Percentiles rank a stretch among this genome's conserved stretches.
Conservation (phyloP, 2,329 filamentous ascomycete species). For the Penicillium sp. region DNA sequence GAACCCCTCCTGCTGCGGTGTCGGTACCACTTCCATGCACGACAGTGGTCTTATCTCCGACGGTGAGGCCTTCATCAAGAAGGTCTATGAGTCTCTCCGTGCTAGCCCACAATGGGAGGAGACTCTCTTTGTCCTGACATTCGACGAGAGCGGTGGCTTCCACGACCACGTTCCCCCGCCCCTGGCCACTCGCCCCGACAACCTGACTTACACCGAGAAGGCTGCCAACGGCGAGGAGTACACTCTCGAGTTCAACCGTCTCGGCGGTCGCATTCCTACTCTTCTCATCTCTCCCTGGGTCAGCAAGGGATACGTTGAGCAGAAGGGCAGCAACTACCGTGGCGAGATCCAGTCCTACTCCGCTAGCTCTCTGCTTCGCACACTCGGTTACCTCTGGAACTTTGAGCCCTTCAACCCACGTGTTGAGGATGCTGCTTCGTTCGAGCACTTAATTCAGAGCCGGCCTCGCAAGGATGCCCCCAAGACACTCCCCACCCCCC, state of each 20-base stretch:
- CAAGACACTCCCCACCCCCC: background rate
- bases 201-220: slow-evolving; percentile 31
- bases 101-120: slow-evolving; percentile 32
- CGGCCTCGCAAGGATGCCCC: background rate
- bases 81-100: slow-evolving; percentile 37
- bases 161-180: slow-evolving; percentile 36
- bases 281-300: slow-evolving; percentile 31
- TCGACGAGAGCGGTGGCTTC: slow-evolving; percentile 39
- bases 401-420: slow-evolving; percentile 29
- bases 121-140: slow-evolving; percentile 36
- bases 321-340: slow-evolving; percentile 20
- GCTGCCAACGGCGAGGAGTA: slow-evolving; percentile 26
- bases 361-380: slow-evolving; percentile 25
- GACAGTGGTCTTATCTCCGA: slow-evolving; percentile 33
- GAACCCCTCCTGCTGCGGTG: slow-evolving; percentile 41
- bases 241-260: slow-evolving; percentile 28
- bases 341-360: slow-evolving; percentile 25
- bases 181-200: slow-evolving; percentile 30
- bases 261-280: slow-evolving; percentile 30
- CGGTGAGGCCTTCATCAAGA: slow-evolving; percentile 35
- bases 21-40: slow-evolving; percentile 36
- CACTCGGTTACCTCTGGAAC: slow-evolving; percentile 31
- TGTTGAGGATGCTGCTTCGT: slow-evolving; percentile 26
- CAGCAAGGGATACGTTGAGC: slow-evolving; percentile 26
- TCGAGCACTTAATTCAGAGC: slow-evolving; percentile 26